Evolutionary conservation across 2,329 filamentous ascomycete species (phyloP).

Genomic region (Cladophialophora bantiana): DNA sequence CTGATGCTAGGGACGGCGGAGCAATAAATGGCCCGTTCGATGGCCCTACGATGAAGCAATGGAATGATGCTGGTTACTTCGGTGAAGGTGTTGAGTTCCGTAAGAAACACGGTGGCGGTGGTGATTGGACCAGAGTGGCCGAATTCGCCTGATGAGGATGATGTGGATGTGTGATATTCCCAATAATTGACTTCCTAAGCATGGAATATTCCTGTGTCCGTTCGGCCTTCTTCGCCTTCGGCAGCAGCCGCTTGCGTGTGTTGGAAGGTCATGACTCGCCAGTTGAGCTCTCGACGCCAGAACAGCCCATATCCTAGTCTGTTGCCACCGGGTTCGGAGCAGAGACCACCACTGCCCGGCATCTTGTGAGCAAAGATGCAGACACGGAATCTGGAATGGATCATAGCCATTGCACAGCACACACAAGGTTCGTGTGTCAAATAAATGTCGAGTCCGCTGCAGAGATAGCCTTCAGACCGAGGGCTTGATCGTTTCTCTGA

Average conservation of each 20-base stretch:
- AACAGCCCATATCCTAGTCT: slow-evolving; percentile 65
- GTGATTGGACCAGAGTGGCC: slow-evolving; percentile 61
- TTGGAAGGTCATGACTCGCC: slow-evolving; percentile 57
- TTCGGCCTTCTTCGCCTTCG: slow-evolving; percentile 27
- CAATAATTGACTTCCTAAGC: slow-evolving; percentile 41
- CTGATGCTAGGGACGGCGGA: slow-evolving; percentile 80
- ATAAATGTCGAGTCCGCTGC: slow-evolving; percentile 91
- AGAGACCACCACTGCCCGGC: slow-evolving; percentile 80
- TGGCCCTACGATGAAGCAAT: slow-evolving; percentile 81
- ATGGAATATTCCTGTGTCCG: slow-evolving; percentile 39
- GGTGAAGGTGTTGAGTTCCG: slow-evolving; percentile 85
- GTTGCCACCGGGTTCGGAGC: slow-evolving; percentile 56
- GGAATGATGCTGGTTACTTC: slow-evolving; percentile 93
- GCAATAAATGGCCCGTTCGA: slow-evolving; percentile 88
- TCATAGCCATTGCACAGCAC: slow-evolving; percentile 95
- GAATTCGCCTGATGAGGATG: slow-evolving; percentile 58
- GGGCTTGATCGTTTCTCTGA: slow-evolving; percentile 55
- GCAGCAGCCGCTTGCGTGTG: slow-evolving; percentile 46
- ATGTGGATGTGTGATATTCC: slow-evolving; percentile 47
- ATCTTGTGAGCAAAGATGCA: slow-evolving; percentile 83
- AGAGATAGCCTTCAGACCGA: slow-evolving; percentile 81
- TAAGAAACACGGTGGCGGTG: slow-evolving; percentile 61
- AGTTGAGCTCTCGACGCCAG: slow-evolving; percentile 66
- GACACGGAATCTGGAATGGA: slow-evolving; percentile 89
- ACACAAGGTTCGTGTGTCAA: slow-evolving; percentile 94